Conservation (phyloP, 2,329 filamentous ascomycete genomes). For the Nemania abortiva region DNA sequence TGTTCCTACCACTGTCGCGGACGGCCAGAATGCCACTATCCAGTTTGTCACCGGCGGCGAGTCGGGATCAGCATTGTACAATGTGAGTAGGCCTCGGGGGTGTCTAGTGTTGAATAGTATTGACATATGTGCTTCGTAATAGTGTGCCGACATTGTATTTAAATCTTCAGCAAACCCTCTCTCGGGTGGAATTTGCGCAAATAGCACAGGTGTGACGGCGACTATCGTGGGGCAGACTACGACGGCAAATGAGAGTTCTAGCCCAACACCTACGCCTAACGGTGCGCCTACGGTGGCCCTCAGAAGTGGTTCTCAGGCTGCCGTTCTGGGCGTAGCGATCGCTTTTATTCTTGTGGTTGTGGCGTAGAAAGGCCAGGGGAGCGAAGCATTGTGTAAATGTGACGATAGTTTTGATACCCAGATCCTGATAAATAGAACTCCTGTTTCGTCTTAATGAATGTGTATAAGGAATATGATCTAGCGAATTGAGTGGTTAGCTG, state of each 20-base stretch:
- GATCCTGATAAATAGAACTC: not conserved
- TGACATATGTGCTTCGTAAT: slow-evolving; percentile 29
- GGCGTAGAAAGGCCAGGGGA: slow-evolving; percentile 1
- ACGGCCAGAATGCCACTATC: slow-evolving; percentile 74
- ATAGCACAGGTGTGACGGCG: slow-evolving; percentile 66
- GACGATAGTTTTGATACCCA: slow-evolving; percentile 25
- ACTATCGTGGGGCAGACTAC: slow-evolving; percentile 46
- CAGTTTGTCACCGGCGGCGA: slow-evolving; percentile 76
- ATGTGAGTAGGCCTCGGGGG: slow-evolving; percentile 57
- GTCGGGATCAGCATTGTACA: slow-evolving; percentile 73
- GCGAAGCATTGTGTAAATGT: slow-evolving; percentile 3
- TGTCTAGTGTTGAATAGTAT: not conserved
- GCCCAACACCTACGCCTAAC: slow-evolving; percentile 23
- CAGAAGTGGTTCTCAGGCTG: not conserved
- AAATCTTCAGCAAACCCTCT: slow-evolving; percentile 62
- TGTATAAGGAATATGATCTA: slow-evolving; percentile 17
- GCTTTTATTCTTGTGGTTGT: slow-evolving; percentile 13
- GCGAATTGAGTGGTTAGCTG: slow-evolving; percentile 28
- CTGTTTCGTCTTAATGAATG: not conserved
- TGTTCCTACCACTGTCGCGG: slow-evolving; percentile 63
- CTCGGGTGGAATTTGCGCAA: slow-evolving; percentile 65
- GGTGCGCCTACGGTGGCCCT: not conserved
- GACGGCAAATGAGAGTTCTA: slow-evolving; percentile 18
- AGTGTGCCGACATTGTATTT: slow-evolving; percentile 82
- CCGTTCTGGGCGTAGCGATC: slow-evolving; percentile 2